A percentile compares a stretch with the other conserved stretches of the same genome.
These are phyloP conservation scores for Penicillium egyptiacum DNA, from an alignment of 495 filamentous ascomycete genomes.

Conservation along the genomic window DNA sequence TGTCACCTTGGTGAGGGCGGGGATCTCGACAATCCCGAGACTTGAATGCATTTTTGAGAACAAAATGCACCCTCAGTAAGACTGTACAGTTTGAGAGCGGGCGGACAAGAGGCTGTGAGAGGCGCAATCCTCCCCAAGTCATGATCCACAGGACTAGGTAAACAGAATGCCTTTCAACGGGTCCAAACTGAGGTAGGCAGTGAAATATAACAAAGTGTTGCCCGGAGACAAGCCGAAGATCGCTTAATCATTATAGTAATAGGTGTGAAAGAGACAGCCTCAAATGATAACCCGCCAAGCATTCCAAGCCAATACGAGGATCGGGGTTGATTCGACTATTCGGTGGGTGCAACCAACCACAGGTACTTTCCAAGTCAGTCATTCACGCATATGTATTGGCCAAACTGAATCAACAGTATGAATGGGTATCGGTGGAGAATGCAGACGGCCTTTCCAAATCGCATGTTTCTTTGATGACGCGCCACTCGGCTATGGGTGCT, in stretches of 20 bases:
- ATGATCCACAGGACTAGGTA: background rate
- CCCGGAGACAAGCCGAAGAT: background rate
- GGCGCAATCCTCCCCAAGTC: background rate
- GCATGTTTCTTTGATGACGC: conserved; percentile 2
- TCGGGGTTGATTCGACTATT: conserved; percentile 1
- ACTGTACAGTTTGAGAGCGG: background rate
- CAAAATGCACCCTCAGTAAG: background rate
- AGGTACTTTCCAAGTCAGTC: background rate
- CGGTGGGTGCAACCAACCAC: background rate
- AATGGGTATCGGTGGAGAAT: background rate
- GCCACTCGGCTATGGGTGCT: conserved; percentile 5
- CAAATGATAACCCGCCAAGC: background rate
- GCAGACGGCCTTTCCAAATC: background rate
- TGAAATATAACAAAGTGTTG: conserved; percentile 6
- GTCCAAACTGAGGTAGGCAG: background rate
- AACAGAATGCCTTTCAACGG: background rate
- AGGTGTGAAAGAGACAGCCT: background rate
- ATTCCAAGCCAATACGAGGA: background rate
- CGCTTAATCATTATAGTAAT: background rate
- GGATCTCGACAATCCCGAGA: conserved; percentile 32
- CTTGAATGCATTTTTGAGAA: conserved; percentile 24
- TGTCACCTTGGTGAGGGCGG: conserved; percentile 33
- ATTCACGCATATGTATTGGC: background rate
- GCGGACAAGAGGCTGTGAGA: background rate
- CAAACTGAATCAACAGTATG: background rate